phyloP scores from a whole-genome alignment of 306 rosid species.

The Fagus sylvatica region DNA sequence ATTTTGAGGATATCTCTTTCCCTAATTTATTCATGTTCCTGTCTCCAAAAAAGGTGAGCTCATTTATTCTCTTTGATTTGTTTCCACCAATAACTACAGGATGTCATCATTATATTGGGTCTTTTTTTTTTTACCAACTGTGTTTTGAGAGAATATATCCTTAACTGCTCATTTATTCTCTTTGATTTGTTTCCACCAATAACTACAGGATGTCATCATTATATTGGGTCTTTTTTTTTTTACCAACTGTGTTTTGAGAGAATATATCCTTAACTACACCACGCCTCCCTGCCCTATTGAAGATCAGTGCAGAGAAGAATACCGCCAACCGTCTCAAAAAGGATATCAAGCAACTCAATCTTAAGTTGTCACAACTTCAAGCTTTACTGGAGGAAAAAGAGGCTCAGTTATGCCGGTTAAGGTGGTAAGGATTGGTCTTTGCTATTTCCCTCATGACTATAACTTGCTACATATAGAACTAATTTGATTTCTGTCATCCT shows the following conservation, averaged over 20 bases:
- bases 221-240: too few species aligned
- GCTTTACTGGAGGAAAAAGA: conserved; percentile 82
- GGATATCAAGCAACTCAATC: conserved; percentile 71
- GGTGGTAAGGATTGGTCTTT: conserved; percentile 49
- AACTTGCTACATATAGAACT: background rate
- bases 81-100: background rate
- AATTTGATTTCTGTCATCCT: conserved; percentile 9
- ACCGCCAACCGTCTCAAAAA: conserved; percentile 64
- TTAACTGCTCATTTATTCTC: background rate
- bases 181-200: background rate
- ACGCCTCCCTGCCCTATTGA: conserved; percentile 84
- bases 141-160: too few species aligned
- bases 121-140: background rate
- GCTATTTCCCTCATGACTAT: conserved; percentile 6
- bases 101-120: background rate
- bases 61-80: background rate
- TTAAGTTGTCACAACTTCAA: conserved; percentile 79
- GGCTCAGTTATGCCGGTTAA: conserved; percentile 57
- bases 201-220: too few species aligned
- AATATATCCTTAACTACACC: conserved; percentile 57
- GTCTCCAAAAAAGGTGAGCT: background rate
- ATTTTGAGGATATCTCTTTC: background rate
- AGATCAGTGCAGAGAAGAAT: conserved; percentile 79
- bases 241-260: conserved; percentile 7
- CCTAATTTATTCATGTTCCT: background rate